Evolutionary conservation across 176 grass and related monocot genomes (phyloP), one percentile per base, ranked within the genome.

Genomic region (Aegilops tauschii): DNA sequence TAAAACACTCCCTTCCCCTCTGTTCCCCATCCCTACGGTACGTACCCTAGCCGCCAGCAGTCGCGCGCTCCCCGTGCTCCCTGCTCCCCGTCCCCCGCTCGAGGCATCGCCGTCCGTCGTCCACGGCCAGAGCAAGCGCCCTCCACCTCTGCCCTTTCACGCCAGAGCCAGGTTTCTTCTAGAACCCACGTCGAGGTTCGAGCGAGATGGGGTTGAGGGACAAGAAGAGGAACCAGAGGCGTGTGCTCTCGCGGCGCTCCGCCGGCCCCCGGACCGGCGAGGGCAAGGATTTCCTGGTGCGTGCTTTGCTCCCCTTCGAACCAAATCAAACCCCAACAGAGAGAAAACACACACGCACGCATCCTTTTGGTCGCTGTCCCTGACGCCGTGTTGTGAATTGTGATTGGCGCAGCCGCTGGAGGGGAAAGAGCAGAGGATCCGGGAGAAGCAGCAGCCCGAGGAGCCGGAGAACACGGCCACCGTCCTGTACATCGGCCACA

Each of bases 401-500:
- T 74, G 64, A 56, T 72, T 74, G 20, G 2, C 61, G 12, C 81
- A 98, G 97, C 90, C 97, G 36, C 80, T 98, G 77, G 94, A 94
- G 91, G 92, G 82, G 12, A 79, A 69, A 1, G 84, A 79, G 20
- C 90, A 88, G 88, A 84, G 83, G 78, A 56, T 63, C 52, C 76
- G 67, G 70, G 89, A 91, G 87, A 65, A 40, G 37, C 0, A 77
- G 76, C 20, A 89, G 37, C 40, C 81, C 58, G 84, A 66, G 21
- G 86, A 93, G 80, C 89, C 83, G 8, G 89, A 85, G 52, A 98
- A 92, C 85, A 96, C 86, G 2, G 80, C 94, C 18, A 96, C 93
- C 0, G 87, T 94, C 17, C 73, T 98, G 31, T 98, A 98, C 63
- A 91, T 98, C 29, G 97, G 94, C 6, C 97, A 98, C 70, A 96